Evolutionary conservation across 306 rosid genomes (phyloP).

Genomic region (Begonia peltatifolia): DNA sequence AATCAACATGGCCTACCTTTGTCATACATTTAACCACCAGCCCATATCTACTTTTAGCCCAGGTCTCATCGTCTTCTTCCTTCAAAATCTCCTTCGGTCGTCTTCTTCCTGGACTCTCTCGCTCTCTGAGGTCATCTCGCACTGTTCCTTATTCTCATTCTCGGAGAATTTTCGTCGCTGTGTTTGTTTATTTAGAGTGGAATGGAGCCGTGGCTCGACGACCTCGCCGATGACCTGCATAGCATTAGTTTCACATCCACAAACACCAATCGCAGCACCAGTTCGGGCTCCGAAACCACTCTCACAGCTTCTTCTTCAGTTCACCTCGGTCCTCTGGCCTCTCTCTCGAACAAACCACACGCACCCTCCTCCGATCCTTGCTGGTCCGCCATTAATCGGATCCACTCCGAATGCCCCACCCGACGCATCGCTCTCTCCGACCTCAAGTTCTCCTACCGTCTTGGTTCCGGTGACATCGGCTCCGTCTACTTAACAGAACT

Average conservation of each 20-base stretch:
- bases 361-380: constrained; percentile 58
- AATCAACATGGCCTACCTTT: too few relatives aligned
- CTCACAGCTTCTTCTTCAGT: constrained; percentile 45
- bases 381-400: constrained; percentile 54
- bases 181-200: constrained; percentile 3
- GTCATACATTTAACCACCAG: not conserved
- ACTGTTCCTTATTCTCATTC: too few relatives aligned
- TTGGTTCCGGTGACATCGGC: constrained; percentile 77
- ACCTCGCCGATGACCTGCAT: constrained; percentile 65
- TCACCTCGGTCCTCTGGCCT: constrained; percentile 14
- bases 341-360: constrained; percentile 26
- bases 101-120: constrained; percentile 3
- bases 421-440: constrained; percentile 45
- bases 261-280: constrained; percentile 45
- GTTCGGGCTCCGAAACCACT: constrained; percentile 56
- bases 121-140: not conserved
- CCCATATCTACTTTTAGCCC: constrained; percentile 7
- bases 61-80: constrained; percentile 2
- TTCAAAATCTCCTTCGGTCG: constrained; percentile 7
- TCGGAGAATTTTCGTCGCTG: too few relatives aligned
- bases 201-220: constrained; percentile 73
- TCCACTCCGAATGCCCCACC: constrained; percentile 47
- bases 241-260: constrained; percentile 69
- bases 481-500: constrained; percentile 55
- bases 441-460: constrained; percentile 47